A percentile compares a stretch with the other conserved stretches of the same genome.
phyloP scores from a whole-genome alignment of 768 basidiomycete species.

The Pleurotus tuber-regium region DNA sequence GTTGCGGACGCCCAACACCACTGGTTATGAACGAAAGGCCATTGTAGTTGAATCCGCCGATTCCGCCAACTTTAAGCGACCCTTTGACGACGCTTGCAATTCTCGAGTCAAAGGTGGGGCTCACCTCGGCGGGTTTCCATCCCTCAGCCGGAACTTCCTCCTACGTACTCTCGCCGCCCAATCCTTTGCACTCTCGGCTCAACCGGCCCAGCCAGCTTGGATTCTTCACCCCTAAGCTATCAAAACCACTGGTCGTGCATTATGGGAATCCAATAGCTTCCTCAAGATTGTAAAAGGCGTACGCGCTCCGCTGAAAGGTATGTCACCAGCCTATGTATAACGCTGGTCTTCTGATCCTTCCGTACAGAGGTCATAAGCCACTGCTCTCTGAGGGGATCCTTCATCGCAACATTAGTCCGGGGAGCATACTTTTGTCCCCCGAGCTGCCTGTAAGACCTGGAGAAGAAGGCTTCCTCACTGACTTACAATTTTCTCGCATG shows the following conservation, averaged over 20 bases:
- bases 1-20: background rate
- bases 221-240: conserved; percentile 16
- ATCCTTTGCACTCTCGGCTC: background rate
- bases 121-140: background rate
- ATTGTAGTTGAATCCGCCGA: background rate
- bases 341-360: background rate
- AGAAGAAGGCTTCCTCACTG: conserved; percentile 4
- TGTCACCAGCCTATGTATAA: background rate
- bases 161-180: background rate
- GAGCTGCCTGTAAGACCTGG: background rate
- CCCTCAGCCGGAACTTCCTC: background rate
- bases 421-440: background rate
- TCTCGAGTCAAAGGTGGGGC: background rate
- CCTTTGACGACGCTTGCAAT: background rate
- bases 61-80: background rate
- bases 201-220: background rate
- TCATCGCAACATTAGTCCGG: conserved; percentile 8
- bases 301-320: conserved; percentile 14
- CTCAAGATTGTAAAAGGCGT: conserved; percentile 15
- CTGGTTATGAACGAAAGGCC: background rate
- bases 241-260: conserved; percentile 14
- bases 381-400: background rate
- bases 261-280: conserved; percentile 19
- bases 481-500: background rate
- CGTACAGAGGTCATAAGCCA: background rate